Evolutionary conservation across 2,329 filamentous ascomycete genomes (phyloP), one percentile per base, ranked within the genome.

Genomic region (Mycocentrospora acerina): DNA sequence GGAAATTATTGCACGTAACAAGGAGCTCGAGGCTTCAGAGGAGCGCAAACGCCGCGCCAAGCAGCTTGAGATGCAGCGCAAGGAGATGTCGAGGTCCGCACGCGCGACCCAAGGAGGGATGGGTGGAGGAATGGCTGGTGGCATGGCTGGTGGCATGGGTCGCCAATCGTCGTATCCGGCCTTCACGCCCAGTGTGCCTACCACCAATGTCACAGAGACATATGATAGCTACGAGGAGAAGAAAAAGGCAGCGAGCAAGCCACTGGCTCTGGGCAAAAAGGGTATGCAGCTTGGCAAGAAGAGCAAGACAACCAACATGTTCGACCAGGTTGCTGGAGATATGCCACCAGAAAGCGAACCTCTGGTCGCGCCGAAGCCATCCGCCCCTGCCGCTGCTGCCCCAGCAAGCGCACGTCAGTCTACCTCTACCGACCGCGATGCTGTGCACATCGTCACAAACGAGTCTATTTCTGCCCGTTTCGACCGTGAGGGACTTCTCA

Each of bases 281-380:
- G 93, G 93, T 55, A 98, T 98, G 94, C 91, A 97, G 70, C 77
- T 98, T 40, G 93, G 93, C 71, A 97, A 97, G 77, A 98, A 98
- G 75, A 95, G 88, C 44, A 97, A 97, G 76, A 90, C 88, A 15
- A 95, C 87, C 19, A 91, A 95, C 68, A 95, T 97, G 78, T 97
- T 95, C 66, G 91, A 97, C 71, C 87, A 90, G 60, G 90, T 98
- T 24, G 85, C 90, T 53, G 88, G 88, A 43, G 91, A 97, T 51
- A 78, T 97, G 64, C 90, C 90, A n/a, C 79, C 85, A 25, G 89
- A 95, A 62, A 82, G 82, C 25, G 90, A 95, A 64, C 89, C 89
- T 25, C 77, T 94, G 17, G 83, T 91, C 22, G 76, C 77, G 25
- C 71, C 79, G 29, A 75, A 74, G 63, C 73, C 57, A 46, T 72